Conservation (phyloP, 2,329 filamentous ascomycete genomes). For the Fusarium graminum region DNA sequence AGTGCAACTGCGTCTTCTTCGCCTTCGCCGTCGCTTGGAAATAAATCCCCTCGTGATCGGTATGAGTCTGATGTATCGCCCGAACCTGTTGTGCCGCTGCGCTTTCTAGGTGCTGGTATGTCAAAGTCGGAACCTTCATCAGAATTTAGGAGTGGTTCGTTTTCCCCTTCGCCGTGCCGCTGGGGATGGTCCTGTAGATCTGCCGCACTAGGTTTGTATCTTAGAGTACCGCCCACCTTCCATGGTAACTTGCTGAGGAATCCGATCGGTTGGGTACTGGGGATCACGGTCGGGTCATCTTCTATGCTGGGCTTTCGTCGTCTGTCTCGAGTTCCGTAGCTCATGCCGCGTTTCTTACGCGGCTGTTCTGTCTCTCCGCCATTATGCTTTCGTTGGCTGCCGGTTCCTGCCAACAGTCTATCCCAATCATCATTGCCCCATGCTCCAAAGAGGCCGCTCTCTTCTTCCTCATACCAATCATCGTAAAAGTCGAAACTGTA, state of each 20-base stretch:
- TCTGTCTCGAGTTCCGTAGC: constrained; percentile 79
- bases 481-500: constrained; percentile 97
- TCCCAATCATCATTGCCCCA: constrained; percentile 91
- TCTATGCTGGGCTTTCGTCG: constrained; percentile 62
- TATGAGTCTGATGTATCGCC: constrained; percentile 87
- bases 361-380: constrained; percentile 69
- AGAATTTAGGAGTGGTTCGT: constrained; percentile 74
- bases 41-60: constrained; percentile 88
- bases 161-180: constrained; percentile 66
- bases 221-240: constrained; percentile 82
- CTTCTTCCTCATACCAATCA: constrained; percentile 83
- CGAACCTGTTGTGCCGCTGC: constrained; percentile 84
- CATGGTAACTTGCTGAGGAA: constrained; percentile 88
- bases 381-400: constrained; percentile 57
- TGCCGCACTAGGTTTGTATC: constrained; percentile 91
- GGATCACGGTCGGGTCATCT: constrained; percentile 90
- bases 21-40: constrained; percentile 86
- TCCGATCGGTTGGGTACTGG: constrained; percentile 85
- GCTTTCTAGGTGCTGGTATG: constrained; percentile 59
- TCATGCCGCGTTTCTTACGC: constrained; percentile 84
- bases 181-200: constrained; percentile 90
- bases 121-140: constrained; percentile 51
- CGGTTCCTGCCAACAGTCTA: constrained; percentile 79
- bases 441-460: constrained; percentile 70
- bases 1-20: constrained; percentile 94